Percentiles rank a stretch among this genome's conserved stretches.
phyloP scores from a whole-genome alignment of 139 green algal genomes.

The Diplosphaera chodatii region DNA sequence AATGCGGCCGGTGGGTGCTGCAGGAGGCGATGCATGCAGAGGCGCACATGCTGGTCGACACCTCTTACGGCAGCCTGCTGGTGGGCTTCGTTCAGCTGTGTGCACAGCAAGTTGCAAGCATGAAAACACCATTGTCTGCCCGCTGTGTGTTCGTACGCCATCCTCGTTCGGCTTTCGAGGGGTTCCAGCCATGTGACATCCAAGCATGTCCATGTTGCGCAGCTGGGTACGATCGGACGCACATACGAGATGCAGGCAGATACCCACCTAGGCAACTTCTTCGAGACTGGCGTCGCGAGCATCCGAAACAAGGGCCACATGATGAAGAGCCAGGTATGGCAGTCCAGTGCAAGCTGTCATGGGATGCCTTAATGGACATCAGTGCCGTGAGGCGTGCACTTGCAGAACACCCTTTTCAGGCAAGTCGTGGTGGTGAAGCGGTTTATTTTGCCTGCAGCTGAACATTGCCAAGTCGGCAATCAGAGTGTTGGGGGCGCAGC shows the following conservation, averaged over 20 bases:
- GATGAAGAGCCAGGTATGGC: conserved; percentile 53
- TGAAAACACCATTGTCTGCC: too few species aligned
- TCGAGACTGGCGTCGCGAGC: conserved; percentile 41
- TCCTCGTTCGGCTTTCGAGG: too few species aligned
- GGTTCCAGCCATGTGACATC: too few species aligned
- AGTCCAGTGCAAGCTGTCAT: too few species aligned
- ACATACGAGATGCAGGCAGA: conserved; percentile 76
- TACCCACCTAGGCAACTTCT: conserved; percentile 55
- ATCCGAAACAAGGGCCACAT: conserved; percentile 40
- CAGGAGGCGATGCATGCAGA: conserved; percentile 56
- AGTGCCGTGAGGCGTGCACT: too few species aligned
- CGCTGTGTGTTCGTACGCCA: too few species aligned
- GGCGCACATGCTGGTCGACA: conserved; percentile 45
- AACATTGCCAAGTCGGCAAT: conserved; percentile 31
- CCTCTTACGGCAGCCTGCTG: neutral
- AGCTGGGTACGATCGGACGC: conserved; percentile 75
- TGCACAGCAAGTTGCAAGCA: too few species aligned
- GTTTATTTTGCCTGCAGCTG: neutral
- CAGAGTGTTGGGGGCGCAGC: conserved; percentile 59
- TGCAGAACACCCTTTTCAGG: too few species aligned
- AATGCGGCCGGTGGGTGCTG: neutral
- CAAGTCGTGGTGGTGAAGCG: too few species aligned
- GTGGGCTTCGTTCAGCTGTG: too few species aligned
- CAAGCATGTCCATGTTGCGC: too few species aligned
- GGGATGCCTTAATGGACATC: too few species aligned